Base-by-base conservation (phyloP, 106 monocot genomes). In the Gastrodia elata region DNA sequence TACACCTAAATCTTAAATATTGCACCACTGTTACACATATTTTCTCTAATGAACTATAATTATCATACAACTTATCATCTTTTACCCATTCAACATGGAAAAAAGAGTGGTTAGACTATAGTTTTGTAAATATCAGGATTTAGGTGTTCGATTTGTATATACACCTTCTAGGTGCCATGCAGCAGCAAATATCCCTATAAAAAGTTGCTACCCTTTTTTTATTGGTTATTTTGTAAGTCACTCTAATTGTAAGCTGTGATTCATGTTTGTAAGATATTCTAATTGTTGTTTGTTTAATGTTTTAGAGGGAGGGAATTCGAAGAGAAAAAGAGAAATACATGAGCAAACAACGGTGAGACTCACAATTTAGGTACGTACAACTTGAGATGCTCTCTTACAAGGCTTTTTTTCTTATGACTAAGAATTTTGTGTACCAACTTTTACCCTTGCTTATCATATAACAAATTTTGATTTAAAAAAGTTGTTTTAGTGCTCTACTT, bases 331-430 rank as follows among this genome's bases (percentile, higher is more conserved):
- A 61, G 61, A 32, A 32, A 33, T 61, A 61, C 61, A 61, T 61
- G 30, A 32, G 61, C 14, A 32, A 61, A 61, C 13, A 13, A n/a
- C 8, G 14, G 14, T 58, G 24, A 32, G 27, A 13, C 22, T 14
- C 14, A n/a, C n/a, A 61, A 27, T 61, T 61, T 61, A 61, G 61
- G 61, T 61, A 61, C 32, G 25, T 61, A 32, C 61, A 61, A 61
- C 61, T 32, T 13, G 61, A 61, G 28, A 61, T 61, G 8, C 30
- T 61, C 32, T 30, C 2, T 61, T 61, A 30, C 32, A 22, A 52
- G n/a, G 52, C 4, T 6, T 52, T 52, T 52, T 52, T 52, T 18
- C 5, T 52, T 22, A 52, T n/a, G 52, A n/a, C n/a, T 52, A n/a
- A 5, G 6, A n/a, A n/a, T 2, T 5, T 52, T 52, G 20, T 52